phyloP scores from a whole-genome alignment of 768 basidiomycete species.

The Pleurotus tuber-regium region DNA sequence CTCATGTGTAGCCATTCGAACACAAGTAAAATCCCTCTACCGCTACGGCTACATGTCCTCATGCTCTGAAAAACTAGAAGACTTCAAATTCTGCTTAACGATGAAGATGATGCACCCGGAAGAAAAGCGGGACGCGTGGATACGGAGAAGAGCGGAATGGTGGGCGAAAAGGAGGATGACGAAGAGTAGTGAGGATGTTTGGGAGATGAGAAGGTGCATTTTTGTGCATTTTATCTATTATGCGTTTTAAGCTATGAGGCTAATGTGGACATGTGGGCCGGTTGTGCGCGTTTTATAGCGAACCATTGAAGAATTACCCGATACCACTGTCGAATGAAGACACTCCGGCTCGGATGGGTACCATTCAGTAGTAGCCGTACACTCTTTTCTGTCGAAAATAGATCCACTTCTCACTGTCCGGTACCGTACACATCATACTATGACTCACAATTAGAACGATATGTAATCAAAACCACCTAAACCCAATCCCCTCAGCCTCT shows the following conservation, averaged over 20 bases:
- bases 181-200: conserved; percentile 92
- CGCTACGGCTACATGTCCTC: conserved; percentile 73
- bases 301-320: conserved; percentile 7
- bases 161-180: conserved; percentile 78
- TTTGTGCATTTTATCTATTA: not conserved
- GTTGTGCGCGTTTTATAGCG: not conserved
- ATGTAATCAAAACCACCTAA: not conserved
- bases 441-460: not conserved
- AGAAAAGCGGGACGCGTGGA: conserved; percentile 79
- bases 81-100: conserved; percentile 94
- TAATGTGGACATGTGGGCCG: too few relatives aligned
- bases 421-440: not conserved
- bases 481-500: not conserved
- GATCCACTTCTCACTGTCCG: not conserved
- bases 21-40: conserved; percentile 84
- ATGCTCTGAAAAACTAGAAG: conserved; percentile 78
- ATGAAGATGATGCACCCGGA: conserved; percentile 78
- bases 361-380: not conserved
- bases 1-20: conserved; percentile 58
- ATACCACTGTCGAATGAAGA: not conserved
- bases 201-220: conserved; percentile 77
- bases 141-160: conserved; percentile 87
- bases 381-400: not conserved
- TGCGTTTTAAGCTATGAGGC: too few relatives aligned
- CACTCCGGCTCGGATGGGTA: not conserved